Percentiles rank a stretch among this genome's conserved stretches.
Conservation (phyloP, 768 basidiomycete species). For the Porphyrellus cyaneotinctus region DNA sequence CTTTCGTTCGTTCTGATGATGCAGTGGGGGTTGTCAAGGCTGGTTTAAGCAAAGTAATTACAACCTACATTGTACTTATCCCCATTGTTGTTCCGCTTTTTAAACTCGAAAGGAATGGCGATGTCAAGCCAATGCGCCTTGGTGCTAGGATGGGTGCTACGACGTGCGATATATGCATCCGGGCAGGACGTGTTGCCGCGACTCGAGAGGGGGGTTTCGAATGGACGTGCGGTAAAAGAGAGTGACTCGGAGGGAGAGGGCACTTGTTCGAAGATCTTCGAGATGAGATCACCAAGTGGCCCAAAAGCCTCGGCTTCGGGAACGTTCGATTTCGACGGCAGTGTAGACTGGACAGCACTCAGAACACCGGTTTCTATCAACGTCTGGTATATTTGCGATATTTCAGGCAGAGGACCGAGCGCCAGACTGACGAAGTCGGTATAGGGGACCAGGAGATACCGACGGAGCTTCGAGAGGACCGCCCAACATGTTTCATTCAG, state of each 20-base stretch:
- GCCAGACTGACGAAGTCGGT: background rate
- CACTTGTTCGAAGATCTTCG: background rate
- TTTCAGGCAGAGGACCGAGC: background rate
- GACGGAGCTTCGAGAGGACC: background rate
- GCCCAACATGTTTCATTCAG: background rate
- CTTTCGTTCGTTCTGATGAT: constrained; percentile 17
- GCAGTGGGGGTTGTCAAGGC: background rate
- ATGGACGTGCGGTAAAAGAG: background rate
- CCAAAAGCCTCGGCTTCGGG: background rate
- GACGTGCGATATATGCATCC: background rate
- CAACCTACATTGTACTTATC: background rate
- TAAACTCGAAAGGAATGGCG: constrained; percentile 5
- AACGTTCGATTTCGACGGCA: background rate
- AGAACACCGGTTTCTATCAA: too few relatives aligned
- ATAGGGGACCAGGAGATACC: background rate
- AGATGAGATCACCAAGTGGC: background rate
- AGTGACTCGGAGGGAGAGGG: background rate
- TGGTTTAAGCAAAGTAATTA: background rate
- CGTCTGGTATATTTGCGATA: background rate
- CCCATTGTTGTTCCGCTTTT: background rate
- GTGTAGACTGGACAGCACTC: too few relatives aligned
- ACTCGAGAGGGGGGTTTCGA: background rate
- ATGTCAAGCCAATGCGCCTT: constrained; percentile 12
- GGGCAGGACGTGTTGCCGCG: constrained; percentile 3
- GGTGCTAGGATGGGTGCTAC: too few relatives aligned